phyloP scores from a whole-genome alignment of 2,329 filamentous ascomycete genomes.

The Cladosporium velox region DNA sequence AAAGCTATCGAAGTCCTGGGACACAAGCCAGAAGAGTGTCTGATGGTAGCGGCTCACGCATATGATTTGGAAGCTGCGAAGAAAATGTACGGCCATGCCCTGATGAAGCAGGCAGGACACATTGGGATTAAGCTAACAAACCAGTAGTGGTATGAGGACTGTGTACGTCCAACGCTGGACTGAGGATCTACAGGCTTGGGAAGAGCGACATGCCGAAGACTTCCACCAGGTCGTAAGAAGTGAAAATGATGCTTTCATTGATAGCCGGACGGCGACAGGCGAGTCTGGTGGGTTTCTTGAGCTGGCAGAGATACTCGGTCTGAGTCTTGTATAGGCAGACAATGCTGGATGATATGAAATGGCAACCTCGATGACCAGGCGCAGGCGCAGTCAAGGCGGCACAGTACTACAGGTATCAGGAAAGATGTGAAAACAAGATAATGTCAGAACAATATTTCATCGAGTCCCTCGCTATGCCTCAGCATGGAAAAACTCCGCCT shows the following conservation, averaged over 20 bases:
- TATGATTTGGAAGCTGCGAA: slow-evolving; percentile 56
- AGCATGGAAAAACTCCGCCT: slow-evolving; percentile 5
- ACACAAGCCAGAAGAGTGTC: slow-evolving; percentile 49
- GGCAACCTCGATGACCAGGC: background rate
- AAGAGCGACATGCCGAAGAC: slow-evolving; percentile 23
- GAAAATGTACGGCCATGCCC: slow-evolving; percentile 27
- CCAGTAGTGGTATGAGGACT: slow-evolving; percentile 49
- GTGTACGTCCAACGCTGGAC: slow-evolving; percentile 57
- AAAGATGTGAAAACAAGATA: background rate
- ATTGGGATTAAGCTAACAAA: background rate
- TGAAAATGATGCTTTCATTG: slow-evolving; percentile 44
- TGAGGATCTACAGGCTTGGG: slow-evolving; percentile 47
- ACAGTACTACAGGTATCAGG: background rate
- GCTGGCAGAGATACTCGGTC: slow-evolving; percentile 2
- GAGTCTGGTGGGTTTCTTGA: slow-evolving; percentile 11
- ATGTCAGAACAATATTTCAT: background rate
- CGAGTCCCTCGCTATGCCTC: slow-evolving; percentile 14
- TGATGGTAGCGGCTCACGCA: slow-evolving; percentile 58
- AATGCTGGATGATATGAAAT: background rate
- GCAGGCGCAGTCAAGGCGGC: background rate
- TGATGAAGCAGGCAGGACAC: background rate
- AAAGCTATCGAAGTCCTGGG: slow-evolving; percentile 50
- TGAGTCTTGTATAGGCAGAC: background rate
- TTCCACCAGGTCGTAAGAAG: slow-evolving; percentile 38
- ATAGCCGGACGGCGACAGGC: background rate